A percentile compares a stretch with the other conserved stretches of the same genome.
Evolutionary conservation across 1,284 basidiomycete genomes (phyloP).

Genomic region (Sporisorium graminicola): DNA sequence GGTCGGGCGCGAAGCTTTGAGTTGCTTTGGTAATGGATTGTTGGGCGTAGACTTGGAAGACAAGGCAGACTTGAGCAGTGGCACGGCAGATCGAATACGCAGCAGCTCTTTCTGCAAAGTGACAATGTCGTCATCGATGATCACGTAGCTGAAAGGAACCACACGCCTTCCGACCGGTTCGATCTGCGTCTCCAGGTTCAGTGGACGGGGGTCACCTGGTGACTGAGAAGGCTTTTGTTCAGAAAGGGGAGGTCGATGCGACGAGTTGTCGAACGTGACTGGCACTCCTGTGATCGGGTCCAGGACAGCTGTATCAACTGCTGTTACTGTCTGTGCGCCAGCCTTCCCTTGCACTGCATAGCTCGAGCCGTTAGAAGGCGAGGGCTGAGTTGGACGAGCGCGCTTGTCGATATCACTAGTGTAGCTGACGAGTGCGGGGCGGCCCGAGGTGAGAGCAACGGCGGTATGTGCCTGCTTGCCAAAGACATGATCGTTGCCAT

Average conservation of each 20-base stretch:
- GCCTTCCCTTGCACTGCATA: neutral
- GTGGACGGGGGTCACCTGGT: neutral
- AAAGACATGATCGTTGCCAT: slow-evolving; percentile 17
- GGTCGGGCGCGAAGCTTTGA: slow-evolving; percentile 15
- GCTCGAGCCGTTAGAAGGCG: neutral
- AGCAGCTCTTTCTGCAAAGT: slow-evolving; percentile 57
- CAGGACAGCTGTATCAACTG: slow-evolving; percentile 48
- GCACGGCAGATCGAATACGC: slow-evolving; percentile 55
- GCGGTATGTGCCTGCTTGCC: slow-evolving; percentile 46
- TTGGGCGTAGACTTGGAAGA: slow-evolving; percentile 17
- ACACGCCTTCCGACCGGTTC: slow-evolving; percentile 20
- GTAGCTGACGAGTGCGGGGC: slow-evolving; percentile 54
- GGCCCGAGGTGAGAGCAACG: slow-evolving; percentile 46
- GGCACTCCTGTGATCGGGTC: slow-evolving; percentile 60
- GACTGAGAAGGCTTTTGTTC: neutral
- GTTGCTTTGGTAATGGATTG: neutral
- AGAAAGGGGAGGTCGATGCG: neutral
- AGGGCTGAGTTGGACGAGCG: slow-evolving; percentile 7
- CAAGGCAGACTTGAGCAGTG: slow-evolving; percentile 51
- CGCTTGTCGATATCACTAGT: slow-evolving; percentile 46
- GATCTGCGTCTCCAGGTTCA: slow-evolving; percentile 11
- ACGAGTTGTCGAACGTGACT: slow-evolving; percentile 39
- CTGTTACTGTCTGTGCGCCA: neutral
- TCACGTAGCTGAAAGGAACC: slow-evolving; percentile 56
- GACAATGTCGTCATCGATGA: slow-evolving; percentile 62